Evolutionary conservation across 2,329 filamentous ascomycete species (phyloP).

Genomic region (Pseudopyricularia javanii): DNA sequence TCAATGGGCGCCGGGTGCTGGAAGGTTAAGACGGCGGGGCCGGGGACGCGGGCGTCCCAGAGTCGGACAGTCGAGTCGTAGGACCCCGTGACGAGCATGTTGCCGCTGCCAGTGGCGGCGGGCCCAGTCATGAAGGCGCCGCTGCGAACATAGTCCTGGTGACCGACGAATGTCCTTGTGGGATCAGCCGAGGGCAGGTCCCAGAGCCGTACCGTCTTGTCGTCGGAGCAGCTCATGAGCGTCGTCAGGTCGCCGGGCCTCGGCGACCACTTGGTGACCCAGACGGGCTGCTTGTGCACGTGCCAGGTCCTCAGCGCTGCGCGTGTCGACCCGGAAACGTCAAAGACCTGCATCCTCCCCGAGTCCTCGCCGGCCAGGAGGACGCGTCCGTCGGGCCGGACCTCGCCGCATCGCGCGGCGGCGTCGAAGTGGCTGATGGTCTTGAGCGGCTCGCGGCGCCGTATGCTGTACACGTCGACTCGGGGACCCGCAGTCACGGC

Average conservation of each 20-base stretch:
- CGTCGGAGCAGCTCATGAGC: slow-evolving; percentile 82
- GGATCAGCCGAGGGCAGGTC: slow-evolving; percentile 74
- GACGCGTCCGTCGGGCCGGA: slow-evolving; percentile 78
- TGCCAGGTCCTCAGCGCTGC: slow-evolving; percentile 89
- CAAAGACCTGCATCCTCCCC: slow-evolving; percentile 90
- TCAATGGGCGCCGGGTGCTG: slow-evolving; percentile 88
- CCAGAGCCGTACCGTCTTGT: slow-evolving; percentile 87
- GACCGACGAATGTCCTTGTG: slow-evolving; percentile 68
- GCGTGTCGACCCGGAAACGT: slow-evolving; percentile 52
- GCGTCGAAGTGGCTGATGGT: slow-evolving; percentile 91
- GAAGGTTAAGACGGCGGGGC: slow-evolving; percentile 71
- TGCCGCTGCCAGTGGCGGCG: slow-evolving; percentile 39
- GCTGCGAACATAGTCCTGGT: slow-evolving; percentile 83
- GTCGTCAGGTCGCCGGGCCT: slow-evolving; percentile 58
- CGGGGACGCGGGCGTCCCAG: slow-evolving; percentile 77
- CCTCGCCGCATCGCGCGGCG: slow-evolving; percentile 78
- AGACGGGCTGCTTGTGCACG: slow-evolving; percentile 87
- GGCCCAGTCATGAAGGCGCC: slow-evolving; percentile 72
- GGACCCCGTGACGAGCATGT: slow-evolving; percentile 76
- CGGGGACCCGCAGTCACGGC: slow-evolving; percentile 90
- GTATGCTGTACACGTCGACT: slow-evolving; percentile 85
- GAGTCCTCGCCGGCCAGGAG: slow-evolving; percentile 85
- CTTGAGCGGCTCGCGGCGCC: slow-evolving; percentile 83
- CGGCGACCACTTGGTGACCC: slow-evolving; percentile 85
- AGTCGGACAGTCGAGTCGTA: slow-evolving; percentile 90